These are phyloP conservation scores for Backusella circina DNA, from an alignment of 192 early-diverging fungal genomes.

Conservation along the genomic window DNA sequence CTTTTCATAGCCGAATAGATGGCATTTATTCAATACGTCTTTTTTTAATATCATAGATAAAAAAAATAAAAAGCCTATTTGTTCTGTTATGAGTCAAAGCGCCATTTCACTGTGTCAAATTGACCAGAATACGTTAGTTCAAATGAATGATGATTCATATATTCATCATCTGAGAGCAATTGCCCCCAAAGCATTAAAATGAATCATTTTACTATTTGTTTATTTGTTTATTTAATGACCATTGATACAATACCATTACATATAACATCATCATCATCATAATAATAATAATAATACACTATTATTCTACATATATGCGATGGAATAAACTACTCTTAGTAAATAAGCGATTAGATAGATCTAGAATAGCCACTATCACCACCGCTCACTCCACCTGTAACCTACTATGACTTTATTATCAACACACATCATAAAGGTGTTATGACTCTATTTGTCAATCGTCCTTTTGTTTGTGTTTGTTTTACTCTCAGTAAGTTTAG, in stretches of 20 bases:
- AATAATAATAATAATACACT: too few relatives aligned
- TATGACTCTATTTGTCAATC: neutral
- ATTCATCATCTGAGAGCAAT: neutral
- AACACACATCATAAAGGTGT: neutral
- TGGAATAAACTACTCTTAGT: too few relatives aligned
- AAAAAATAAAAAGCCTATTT: neutral
- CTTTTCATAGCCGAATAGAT: neutral
- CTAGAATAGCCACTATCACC: too few relatives aligned
- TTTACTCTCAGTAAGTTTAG: neutral
- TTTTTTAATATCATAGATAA: neutral
- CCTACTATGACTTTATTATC: neutral
- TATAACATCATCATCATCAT: neutral
- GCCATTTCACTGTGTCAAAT: neutral
- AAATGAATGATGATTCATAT: neutral
- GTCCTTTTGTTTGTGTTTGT: neutral
- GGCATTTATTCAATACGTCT: neutral
- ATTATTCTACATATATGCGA: too few relatives aligned
- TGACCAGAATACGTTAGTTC: neutral
- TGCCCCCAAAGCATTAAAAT: neutral
- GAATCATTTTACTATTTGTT: neutral
- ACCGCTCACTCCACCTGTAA: too few relatives aligned
- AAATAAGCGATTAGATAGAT: too few relatives aligned
- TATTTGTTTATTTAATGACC: neutral
- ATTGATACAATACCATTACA: neutral
- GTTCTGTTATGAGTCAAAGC: neutral